phyloP scores from a whole-genome alignment of 2,329 filamentous ascomycete species.

The Penicillium paneum region DNA sequence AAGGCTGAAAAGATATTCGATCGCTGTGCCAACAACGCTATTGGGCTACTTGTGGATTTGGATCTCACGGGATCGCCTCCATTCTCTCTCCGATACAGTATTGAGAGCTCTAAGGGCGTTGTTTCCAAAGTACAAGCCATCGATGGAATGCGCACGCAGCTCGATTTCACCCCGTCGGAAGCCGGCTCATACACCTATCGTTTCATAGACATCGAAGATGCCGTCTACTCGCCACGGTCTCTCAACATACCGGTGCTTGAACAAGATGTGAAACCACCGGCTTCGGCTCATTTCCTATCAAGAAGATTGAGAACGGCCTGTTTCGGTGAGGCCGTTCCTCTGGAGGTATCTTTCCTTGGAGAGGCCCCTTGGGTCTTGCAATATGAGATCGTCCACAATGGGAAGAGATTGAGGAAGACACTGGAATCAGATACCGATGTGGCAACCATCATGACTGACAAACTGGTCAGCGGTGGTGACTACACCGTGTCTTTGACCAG shows the following conservation, averaged over 20 bases:
- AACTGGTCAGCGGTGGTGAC: conserved; percentile 76
- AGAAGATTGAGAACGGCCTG: conserved; percentile 63
- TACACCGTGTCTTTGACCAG: conserved; percentile 83
- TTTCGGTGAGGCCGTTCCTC: conserved; percentile 73
- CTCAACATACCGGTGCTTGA: conserved; percentile 66
- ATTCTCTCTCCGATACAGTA: conserved; percentile 76
- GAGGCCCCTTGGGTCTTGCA: conserved; percentile 86
- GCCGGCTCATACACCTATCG: conserved; percentile 85
- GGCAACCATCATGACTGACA: conserved; percentile 71
- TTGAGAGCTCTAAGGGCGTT: conserved; percentile 59
- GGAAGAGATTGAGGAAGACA: conserved; percentile 70
- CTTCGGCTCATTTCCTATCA: conserved; percentile 67
- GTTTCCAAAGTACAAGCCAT: conserved; percentile 56
- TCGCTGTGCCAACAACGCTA: conserved; percentile 90
- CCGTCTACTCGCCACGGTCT: conserved; percentile 68
- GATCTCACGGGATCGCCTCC: conserved; percentile 91
- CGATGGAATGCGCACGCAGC: conserved; percentile 72
- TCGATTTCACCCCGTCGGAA: conserved; percentile 75
- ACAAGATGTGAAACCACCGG: conserved; percentile 90
- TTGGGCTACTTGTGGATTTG: conserved; percentile 82
- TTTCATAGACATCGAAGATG: conserved; percentile 77
- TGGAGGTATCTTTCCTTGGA: conserved; percentile 72
- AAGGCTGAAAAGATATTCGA: conserved; percentile 80
- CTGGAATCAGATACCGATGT: conserved; percentile 61
- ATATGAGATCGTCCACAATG: conserved; percentile 88